Percentiles rank a stretch among this genome's conserved stretches.
phyloP scores from a whole-genome alignment of 139 green algal genomes.

The Coelastrella sp. region DNA sequence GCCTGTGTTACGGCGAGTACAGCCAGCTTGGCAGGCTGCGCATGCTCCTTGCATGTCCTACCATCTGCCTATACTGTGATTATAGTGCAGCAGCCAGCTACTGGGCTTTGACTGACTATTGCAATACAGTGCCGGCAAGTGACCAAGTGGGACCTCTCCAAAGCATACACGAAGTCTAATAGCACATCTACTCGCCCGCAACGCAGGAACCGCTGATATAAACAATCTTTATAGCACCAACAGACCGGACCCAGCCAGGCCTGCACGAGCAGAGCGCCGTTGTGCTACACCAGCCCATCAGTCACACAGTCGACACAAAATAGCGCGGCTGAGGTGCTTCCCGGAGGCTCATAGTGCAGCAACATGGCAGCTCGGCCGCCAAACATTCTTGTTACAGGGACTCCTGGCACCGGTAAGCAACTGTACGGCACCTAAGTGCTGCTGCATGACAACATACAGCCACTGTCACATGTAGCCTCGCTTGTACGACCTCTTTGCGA shows the following conservation, averaged over 20 bases:
- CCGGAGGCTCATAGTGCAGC: not conserved
- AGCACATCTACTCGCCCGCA: not conserved
- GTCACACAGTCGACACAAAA: not conserved
- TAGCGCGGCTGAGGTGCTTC: not conserved
- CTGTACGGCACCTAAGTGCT: conserved; percentile 54
- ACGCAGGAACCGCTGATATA: too few species aligned
- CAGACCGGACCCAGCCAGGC: too few species aligned
- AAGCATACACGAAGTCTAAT: not conserved
- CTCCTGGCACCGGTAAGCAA: conserved; percentile 90
- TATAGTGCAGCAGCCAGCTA: not conserved
- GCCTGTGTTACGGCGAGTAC: not conserved
- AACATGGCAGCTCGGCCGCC: conserved; percentile 52
- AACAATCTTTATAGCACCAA: too few species aligned
- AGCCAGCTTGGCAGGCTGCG: not conserved
- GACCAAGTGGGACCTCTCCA: not conserved
- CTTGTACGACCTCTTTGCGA: too few species aligned
- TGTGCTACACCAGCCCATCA: not conserved
- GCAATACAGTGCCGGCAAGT: not conserved
- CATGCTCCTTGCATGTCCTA: too few species aligned
- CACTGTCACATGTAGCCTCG: not conserved
- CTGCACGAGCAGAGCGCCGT: not conserved
- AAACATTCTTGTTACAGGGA: conserved; percentile 96
- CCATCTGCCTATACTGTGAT: too few species aligned
- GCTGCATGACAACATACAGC: too few species aligned
- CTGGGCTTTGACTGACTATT: not conserved